Percentiles rank a stretch among this genome's conserved stretches.
phyloP scores from a whole-genome alignment of 2,329 filamentous ascomycete genomes.

The Myotisia sp. region DNA sequence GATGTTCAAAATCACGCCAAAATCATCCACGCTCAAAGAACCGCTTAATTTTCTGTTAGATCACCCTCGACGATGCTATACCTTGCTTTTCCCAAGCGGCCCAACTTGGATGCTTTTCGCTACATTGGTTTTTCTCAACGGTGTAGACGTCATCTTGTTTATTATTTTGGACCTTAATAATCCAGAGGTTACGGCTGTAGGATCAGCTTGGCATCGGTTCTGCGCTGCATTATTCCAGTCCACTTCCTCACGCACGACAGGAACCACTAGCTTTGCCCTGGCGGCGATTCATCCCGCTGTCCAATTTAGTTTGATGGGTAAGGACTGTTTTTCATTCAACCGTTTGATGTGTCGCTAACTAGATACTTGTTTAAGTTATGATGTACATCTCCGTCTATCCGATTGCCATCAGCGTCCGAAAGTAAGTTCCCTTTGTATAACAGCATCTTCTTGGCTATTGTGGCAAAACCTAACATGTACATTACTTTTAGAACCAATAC shows the following conservation, averaged over 20 bases:
- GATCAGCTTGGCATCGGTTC: slow-evolving; percentile 10
- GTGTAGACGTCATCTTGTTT: slow-evolving; percentile 43
- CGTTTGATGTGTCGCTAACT: not conserved
- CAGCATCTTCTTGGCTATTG: no score
- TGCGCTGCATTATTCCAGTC: slow-evolving; percentile 41
- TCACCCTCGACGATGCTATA: slow-evolving; percentile 50
- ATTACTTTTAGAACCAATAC: slow-evolving; percentile 37
- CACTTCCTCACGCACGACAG: slow-evolving; percentile 35
- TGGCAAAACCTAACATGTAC: not conserved
- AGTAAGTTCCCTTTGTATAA: slow-evolving; percentile 13
- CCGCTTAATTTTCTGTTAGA: slow-evolving; percentile 45
- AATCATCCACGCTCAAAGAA: slow-evolving; percentile 21
- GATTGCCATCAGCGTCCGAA: slow-evolving; percentile 79
- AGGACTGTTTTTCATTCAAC: slow-evolving; percentile 5
- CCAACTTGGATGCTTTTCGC: slow-evolving; percentile 45
- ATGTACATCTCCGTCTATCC: slow-evolving; percentile 98
- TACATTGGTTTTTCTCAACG: slow-evolving; percentile 40
- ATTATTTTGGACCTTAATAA: slow-evolving; percentile 40
- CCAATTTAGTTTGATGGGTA: slow-evolving; percentile 41
- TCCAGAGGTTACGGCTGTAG: slow-evolving; percentile 25
- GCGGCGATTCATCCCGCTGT: slow-evolving; percentile 40
- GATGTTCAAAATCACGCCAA: slow-evolving; percentile 35
- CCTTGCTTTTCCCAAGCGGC: slow-evolving; percentile 45
- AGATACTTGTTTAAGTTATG: slow-evolving; percentile 55
- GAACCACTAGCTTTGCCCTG: slow-evolving; percentile 38